These are phyloP conservation scores for Claviceps sp. DNA, from an alignment of 2,329 filamentous ascomycete genomes.

Conservation along the genomic window DNA sequence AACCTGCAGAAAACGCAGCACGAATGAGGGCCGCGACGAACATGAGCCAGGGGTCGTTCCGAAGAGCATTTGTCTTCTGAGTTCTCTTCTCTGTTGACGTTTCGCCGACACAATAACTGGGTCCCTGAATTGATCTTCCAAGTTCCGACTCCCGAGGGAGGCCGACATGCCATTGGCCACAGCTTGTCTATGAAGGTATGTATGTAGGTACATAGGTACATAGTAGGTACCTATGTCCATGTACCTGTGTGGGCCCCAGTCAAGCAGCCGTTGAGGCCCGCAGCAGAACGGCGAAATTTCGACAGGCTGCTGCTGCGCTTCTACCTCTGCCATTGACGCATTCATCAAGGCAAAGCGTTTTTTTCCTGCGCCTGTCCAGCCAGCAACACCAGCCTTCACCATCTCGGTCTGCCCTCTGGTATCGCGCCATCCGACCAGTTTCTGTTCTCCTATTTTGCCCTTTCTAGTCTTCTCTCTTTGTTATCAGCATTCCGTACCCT, in stretches of 20 bases:
- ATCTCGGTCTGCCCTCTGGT: conserved; percentile 7
- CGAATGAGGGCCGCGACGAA: no score
- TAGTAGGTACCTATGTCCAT: no score
- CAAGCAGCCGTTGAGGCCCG: no score
- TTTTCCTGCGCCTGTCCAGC: conserved; percentile 16
- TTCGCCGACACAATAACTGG: not conserved
- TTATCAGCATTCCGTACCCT: conserved; percentile 9
- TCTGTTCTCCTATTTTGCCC: conserved; percentile 13
- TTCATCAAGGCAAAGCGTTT: conserved; percentile 4
- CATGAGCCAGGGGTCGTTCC: no score
- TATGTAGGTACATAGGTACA: no score
- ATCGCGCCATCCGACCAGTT: conserved; percentile 12
- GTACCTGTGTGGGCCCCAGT: no score
- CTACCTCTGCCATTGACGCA: not conserved
- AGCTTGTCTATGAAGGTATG: no score
- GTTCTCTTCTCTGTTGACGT: not conserved
- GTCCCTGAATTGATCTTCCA: no score
- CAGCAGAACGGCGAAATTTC: conserved; percentile 3
- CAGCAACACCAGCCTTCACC: conserved; percentile 4
- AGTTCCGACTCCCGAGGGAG: no score
- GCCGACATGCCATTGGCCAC: no score
- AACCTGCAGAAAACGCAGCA: no score
- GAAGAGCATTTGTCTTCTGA: no score
- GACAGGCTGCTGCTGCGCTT: not conserved
- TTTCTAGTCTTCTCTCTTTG: conserved; percentile 11